These are phyloP conservation scores for Lyophyllum shimeji DNA, from an alignment of 768 basidiomycete species.

Conservation along the genomic window DNA sequence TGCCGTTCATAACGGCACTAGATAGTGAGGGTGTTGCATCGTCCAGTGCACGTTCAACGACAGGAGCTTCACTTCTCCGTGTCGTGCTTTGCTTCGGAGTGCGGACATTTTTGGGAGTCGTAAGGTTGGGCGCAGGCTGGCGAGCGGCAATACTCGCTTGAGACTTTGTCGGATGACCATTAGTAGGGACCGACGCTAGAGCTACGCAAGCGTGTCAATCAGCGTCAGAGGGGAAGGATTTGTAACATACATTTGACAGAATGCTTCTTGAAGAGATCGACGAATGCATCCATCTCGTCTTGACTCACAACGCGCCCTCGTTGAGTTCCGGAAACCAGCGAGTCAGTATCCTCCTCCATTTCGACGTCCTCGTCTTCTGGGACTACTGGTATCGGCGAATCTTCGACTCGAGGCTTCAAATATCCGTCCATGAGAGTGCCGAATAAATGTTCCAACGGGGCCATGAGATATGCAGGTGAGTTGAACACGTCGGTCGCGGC, in stretches of 20 bases:
- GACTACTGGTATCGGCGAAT: slow-evolving; percentile 6
- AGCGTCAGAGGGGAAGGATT: not conserved
- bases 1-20: slow-evolving; percentile 35
- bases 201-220: slow-evolving; percentile 2
- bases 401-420: slow-evolving; percentile 27
- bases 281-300: slow-evolving; percentile 59
- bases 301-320: slow-evolving; percentile 39
- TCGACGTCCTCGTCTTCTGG: slow-evolving; percentile 41
- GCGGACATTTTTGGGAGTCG: slow-evolving; percentile 4
- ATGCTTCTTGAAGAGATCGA: slow-evolving; percentile 61
- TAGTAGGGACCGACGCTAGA: not conserved
- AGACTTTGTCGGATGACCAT: slow-evolving; percentile 8
- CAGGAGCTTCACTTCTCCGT: not conserved
- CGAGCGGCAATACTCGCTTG: slow-evolving; percentile 1
- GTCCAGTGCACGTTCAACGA: not conserved
- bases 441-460: slow-evolving; percentile 72
- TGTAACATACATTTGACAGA: slow-evolving; percentile 38
- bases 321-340: slow-evolving; percentile 13
- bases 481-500: slow-evolving; percentile 40
- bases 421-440: slow-evolving; percentile 47
- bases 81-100: slow-evolving; percentile 10
- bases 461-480: slow-evolving; percentile 73
- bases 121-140: not conserved
- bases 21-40: slow-evolving; percentile 18
- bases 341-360: slow-evolving; percentile 37